Conservation (phyloP, 192 early-diverging fungal species). For the Coemansia sp. region DNA sequence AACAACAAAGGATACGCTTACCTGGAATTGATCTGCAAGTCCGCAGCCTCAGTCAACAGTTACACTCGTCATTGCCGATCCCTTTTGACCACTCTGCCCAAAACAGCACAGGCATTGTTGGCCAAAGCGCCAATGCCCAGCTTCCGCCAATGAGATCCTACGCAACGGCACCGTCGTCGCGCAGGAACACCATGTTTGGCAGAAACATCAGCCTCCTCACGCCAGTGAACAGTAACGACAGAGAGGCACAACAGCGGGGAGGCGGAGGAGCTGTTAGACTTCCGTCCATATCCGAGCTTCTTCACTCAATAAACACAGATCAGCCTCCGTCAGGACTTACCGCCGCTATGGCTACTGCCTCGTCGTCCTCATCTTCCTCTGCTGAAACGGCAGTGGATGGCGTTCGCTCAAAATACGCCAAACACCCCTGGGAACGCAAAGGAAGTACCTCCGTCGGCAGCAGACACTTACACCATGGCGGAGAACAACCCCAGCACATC, state of each 20-base stretch:
- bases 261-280: constrained; percentile 12
- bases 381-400: not conserved
- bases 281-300: constrained; percentile 43
- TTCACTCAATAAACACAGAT: constrained; percentile 14
- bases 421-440: constrained; percentile 7
- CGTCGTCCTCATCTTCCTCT: not conserved
- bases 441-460: not conserved
- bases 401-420: not conserved
- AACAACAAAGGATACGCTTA: not conserved
- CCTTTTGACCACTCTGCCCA: not conserved
- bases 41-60: not conserved
- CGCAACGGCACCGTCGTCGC: constrained; percentile 13
- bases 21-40: not conserved
- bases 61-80: not conserved
- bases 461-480: not conserved
- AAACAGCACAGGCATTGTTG: not conserved
- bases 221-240: not conserved
- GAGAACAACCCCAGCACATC: too few species aligned
- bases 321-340: not conserved
- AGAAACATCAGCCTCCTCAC: too few species aligned
- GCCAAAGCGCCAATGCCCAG: not conserved
- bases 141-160: constrained; percentile 1
- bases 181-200: constrained; percentile 8
- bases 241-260: not conserved
- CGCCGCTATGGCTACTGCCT: not conserved